Evolutionary conservation across 2,329 filamentous ascomycete species (phyloP), one percentile per base, ranked within the genome.

Genomic region (Phialophora macrospora): DNA sequence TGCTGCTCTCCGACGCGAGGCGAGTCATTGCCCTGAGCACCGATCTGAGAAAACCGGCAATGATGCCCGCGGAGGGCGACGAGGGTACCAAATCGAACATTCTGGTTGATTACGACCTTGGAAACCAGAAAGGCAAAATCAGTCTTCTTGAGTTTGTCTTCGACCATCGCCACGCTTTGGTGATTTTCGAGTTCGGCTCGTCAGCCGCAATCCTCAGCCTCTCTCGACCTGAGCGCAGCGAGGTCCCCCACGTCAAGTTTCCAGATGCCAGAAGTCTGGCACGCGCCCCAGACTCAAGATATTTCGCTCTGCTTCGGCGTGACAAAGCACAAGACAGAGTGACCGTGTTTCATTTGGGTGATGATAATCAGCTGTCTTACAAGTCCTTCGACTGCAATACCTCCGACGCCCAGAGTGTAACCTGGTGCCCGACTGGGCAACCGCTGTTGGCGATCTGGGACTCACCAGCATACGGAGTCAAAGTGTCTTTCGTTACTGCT

Each of bases 211-310:
- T 72, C 22, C 62, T 71, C 12, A 69, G 54, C 30, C 30, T 71
- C 28, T 65, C 63, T 14, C 61, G 63, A 49, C 68, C 70, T 38
- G 61, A 70, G 49, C 66, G 68, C 3, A 57, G 67, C 9, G 70
- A 72, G 7, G 64, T 72, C 20, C 48, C 71, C 6, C 58, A 67
- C 44, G 34, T 69, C 57, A 72, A 72, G 28, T 69, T 68, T 41
- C n/a, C 68, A 3, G 67, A 66, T 26, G 24, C 62, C 12, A 60
- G 65, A n/a, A 62, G 66, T 26, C 49, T 68, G 20, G 58, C 66
- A 1, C 20, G 52, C 22, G 44, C 63, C 3, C 59, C 68, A 17
- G 60, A 68, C 56, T 44, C 48, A 7, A 49, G 51, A 28, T 64
- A 63, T 22, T 60, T 70, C 30, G 66, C 71, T 3, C 17, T 72